Evolutionary conservation across 176 grass and related monocot genomes (phyloP).

Genomic region (Cocos nucifera): DNA sequence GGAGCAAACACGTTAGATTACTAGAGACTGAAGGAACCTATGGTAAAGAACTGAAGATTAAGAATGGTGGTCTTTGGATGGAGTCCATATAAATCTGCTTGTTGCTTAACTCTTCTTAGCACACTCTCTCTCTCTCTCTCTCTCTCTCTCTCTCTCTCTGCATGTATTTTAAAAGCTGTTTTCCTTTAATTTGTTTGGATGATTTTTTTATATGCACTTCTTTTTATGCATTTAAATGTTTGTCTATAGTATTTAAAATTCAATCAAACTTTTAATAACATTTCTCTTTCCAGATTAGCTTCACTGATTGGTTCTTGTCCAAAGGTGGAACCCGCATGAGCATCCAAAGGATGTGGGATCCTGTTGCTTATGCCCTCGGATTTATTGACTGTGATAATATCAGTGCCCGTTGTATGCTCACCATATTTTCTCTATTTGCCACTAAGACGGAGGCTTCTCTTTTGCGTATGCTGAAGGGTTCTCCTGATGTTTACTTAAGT

Average conservation of each 20-base stretch:
- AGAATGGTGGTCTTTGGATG: too few species aligned
- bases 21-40: too few species aligned
- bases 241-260: background rate
- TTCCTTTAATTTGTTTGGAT: background rate
- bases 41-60: too few species aligned
- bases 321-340: conserved; percentile 85
- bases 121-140: too few species aligned
- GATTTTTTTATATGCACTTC: background rate
- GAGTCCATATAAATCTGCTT: too few species aligned
- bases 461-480: conserved; percentile 96
- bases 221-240: background rate
- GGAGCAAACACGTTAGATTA: too few species aligned
- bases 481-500: conserved; percentile 94
- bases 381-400: conserved; percentile 99
- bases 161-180: background rate
- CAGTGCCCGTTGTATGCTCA: conserved; percentile 98
- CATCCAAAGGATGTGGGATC: conserved; percentile 94
- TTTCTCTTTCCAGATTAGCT: conserved; percentile 64
- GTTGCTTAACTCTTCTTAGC: too few species aligned
- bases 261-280: background rate
- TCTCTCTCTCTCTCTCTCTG: too few species aligned
- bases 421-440: conserved; percentile 94
- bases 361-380: conserved; percentile 95
- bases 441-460: conserved; percentile 96
- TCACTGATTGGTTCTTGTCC: conserved; percentile 93